phyloP scores from a whole-genome alignment of 139 green algal genomes.

The Eudorina sp. region DNA sequence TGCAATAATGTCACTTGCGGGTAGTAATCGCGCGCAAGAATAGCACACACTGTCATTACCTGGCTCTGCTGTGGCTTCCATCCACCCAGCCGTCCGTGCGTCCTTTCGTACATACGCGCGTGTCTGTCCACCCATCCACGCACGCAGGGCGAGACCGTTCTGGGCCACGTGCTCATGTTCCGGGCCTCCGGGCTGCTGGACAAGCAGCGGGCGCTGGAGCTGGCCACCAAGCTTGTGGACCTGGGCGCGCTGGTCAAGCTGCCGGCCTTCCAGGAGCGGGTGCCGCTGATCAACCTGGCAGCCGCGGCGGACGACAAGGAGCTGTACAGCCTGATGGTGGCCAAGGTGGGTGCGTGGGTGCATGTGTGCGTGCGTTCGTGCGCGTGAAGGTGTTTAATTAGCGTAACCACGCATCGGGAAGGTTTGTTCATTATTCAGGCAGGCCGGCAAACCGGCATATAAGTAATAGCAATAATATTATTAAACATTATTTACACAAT shows the following conservation, averaged over 20 bases:
- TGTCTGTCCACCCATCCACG: neutral
- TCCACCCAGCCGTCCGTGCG: no score
- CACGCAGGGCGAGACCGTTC: slow-evolving; percentile 46
- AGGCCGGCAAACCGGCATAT: no score
- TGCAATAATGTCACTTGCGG: no score
- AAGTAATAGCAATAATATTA: no score
- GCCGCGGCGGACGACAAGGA: slow-evolving; percentile 7
- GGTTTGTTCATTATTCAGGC: no score
- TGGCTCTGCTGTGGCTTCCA: no score
- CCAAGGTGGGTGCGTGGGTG: slow-evolving; percentile 4
- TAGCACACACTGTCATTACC: no score
- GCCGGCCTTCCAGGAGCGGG: slow-evolving; percentile 39
- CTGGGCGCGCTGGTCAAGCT: slow-evolving; percentile 24
- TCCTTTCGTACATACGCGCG: neutral
- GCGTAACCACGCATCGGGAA: no score
- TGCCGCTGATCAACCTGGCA: slow-evolving; percentile 19
- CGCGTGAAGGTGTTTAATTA: no score
- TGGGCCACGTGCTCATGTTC: slow-evolving; percentile 56
- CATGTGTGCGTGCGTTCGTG: no score
- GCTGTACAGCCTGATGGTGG: neutral
- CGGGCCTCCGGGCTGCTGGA: slow-evolving; percentile 8
- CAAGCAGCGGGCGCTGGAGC: neutral
- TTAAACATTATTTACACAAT: no score
- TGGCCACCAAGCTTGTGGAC: slow-evolving; percentile 6
- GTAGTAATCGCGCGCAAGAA: no score